Evolutionary conservation across 371 early-diverging fungal species (phyloP).

Genomic region (Circinella umbellata): DNA sequence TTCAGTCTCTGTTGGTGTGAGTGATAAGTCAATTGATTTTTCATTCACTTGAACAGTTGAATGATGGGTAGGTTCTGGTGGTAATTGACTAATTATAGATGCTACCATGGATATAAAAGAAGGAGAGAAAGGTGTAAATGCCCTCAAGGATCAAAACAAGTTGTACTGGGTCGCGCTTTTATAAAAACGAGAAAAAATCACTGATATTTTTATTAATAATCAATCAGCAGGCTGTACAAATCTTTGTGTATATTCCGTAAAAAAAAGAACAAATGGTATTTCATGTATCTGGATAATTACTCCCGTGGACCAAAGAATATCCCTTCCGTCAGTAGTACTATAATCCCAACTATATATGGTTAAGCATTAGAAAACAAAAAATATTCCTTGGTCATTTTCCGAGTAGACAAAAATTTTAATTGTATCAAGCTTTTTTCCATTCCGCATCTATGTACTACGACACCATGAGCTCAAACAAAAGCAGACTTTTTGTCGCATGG

Average conservation of each 20-base stretch:
- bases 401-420: too few species aligned
- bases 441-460: too few species aligned
- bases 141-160: too few species aligned
- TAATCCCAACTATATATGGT: neutral
- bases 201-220: neutral
- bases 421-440: too few species aligned
- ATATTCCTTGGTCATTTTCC: too few species aligned
- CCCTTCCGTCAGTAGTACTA: neutral
- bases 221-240: neutral
- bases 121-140: neutral
- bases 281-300: neutral
- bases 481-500: too few species aligned
- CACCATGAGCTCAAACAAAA: too few species aligned
- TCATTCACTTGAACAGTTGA: neutral
- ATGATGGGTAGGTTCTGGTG: neutral
- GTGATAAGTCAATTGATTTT: neutral
- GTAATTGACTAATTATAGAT: neutral
- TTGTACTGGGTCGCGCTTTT: too few species aligned
- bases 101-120: neutral
- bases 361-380: neutral
- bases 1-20: neutral
- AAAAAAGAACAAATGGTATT: too few species aligned
- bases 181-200: too few species aligned
- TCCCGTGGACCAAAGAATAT: neutral
- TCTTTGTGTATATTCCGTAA: too few species aligned